These are phyloP conservation scores for Xylaria sp. DNA, from an alignment of 2,329 filamentous ascomycete species.

Conservation along the genomic window DNA sequence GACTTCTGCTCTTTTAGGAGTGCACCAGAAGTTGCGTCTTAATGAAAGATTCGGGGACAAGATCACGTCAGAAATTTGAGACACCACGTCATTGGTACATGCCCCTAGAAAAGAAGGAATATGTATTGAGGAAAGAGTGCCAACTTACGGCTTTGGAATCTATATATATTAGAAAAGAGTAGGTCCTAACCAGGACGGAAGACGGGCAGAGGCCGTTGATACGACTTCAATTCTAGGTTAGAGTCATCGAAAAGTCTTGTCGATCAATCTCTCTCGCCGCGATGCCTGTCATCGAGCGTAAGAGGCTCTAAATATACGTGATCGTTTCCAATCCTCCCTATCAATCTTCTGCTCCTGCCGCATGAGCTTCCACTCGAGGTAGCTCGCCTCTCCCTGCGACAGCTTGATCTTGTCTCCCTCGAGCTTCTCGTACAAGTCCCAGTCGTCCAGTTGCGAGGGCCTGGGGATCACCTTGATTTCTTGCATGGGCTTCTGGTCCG, in stretches of 20 bases:
- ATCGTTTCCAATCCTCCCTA: conserved; percentile 30
- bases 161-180: no score
- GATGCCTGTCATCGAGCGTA: conserved; percentile 4
- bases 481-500: conserved; percentile 46
- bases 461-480: conserved; percentile 49
- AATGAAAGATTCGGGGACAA: no score
- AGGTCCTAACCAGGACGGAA: no score
- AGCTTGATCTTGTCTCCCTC: conserved; percentile 47
- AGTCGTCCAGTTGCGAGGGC: conserved; percentile 61
- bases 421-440: conserved; percentile 52
- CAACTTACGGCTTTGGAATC: no score
- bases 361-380: conserved; percentile 45
- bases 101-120: no score
- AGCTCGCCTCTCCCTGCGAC: conserved; percentile 43
- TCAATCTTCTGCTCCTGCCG: conserved; percentile 32
- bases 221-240: no score
- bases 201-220: no score
- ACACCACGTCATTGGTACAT: no score
- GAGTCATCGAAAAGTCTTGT: neutral
- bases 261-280: neutral
- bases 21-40: no score
- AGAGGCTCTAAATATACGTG: conserved; percentile 24
- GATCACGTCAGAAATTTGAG: no score
- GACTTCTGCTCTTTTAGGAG: no score
- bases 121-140: no score